A percentile compares a stretch with the other conserved stretches of the same genome.
Conservation (phyloP, 169 alveolate genomes). For the Theileria sp. region DNA sequence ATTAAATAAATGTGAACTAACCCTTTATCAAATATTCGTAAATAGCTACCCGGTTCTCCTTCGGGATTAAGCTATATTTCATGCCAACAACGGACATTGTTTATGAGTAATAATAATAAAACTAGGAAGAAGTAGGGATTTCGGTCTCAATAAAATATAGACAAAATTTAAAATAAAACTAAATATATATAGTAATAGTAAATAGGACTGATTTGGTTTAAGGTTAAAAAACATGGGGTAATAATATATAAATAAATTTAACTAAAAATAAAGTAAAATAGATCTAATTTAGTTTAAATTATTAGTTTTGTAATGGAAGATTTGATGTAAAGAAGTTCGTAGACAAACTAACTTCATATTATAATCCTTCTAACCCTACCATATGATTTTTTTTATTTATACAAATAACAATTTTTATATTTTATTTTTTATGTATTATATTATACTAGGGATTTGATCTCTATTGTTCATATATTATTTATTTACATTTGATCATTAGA, state of each 20-base stretch:
- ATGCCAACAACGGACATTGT: conserved; percentile 64
- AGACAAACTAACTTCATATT: not conserved
- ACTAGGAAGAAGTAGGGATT: not conserved
- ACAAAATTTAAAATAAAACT: not conserved
- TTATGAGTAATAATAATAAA: conserved; percentile 12
- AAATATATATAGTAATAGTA: not conserved
- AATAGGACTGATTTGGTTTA: not conserved
- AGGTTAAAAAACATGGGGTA: not conserved
- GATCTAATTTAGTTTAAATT: no score
- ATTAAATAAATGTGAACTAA: conserved; percentile 26
- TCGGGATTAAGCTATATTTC: conserved; percentile 77
- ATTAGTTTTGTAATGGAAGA: not conserved
- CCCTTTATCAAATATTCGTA: conserved; percentile 77
- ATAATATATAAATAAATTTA: no score
- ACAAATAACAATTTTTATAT: not conserved
- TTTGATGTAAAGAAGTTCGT: not conserved
- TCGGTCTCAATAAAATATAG: not conserved
- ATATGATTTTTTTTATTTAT: not conserved
- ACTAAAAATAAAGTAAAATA: not conserved
- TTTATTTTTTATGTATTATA: not conserved
- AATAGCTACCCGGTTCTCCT: conserved; percentile 71
- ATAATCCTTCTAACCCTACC: not conserved
- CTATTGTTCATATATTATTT: no score
- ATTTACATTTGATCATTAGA: not conserved
- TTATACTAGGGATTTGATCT: not conserved